A percentile compares a stretch with the other conserved stretches of the same genome.
Conservation (phyloP, 23 red algal genomes). For the Chondrus crispus region DNA sequence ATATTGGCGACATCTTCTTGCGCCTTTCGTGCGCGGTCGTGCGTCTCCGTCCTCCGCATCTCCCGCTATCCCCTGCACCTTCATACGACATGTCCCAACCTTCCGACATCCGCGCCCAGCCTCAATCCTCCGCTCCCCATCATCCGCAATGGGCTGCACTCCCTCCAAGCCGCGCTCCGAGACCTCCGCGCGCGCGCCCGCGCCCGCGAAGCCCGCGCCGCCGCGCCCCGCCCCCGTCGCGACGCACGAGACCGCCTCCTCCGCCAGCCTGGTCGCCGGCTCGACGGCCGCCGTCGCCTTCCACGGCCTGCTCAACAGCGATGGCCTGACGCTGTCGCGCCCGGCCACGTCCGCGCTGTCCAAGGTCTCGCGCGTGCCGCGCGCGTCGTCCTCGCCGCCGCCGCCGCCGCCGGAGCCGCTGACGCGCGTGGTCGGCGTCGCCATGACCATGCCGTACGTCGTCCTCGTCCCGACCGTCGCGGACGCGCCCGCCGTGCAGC, state of each 20-base stretch:
- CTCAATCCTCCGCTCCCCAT: too few species aligned
- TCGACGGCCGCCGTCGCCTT: background rate
- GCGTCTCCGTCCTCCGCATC: too few species aligned
- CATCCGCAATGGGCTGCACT: background rate
- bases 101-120: too few species aligned
- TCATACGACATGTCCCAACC: too few species aligned
- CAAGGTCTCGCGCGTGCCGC: background rate
- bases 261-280: background rate
- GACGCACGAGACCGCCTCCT: background rate
- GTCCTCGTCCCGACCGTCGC: slow-evolving; percentile 25
- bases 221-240: background rate
- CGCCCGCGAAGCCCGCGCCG: background rate
- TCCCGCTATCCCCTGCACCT: too few species aligned
- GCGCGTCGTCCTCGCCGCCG: background rate
- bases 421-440: slow-evolving; percentile 27
- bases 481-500: background rate
- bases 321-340: background rate
- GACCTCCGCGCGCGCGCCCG: background rate
- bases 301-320: background rate
- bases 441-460: slow-evolving; percentile 65
- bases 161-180: background rate
- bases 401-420: background rate
- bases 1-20: too few species aligned
- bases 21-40: too few species aligned
- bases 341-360: background rate